Evolutionary conservation across 441 rosid species (phyloP), one percentile per base, ranked within the genome.

Genomic region (Adansonia rubrostipa): DNA sequence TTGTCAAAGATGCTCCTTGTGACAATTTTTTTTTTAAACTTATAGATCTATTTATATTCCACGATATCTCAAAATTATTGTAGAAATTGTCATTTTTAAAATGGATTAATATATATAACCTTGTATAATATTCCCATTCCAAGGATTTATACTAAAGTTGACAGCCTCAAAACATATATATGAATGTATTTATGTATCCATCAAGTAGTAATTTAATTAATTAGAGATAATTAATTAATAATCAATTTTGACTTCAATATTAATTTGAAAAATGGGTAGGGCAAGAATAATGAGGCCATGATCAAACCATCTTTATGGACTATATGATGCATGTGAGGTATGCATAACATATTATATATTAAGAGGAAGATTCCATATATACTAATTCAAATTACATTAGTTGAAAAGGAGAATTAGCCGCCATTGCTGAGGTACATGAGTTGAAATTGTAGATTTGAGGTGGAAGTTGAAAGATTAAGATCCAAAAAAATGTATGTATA

Each of bases 241-340:
- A 70, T 7, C 74, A 24, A 24, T 11, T 24, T 70, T 70, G 74
- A 70, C 73, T 47, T 68, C 10, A 68, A 24, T 24, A 47, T 22
- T 24, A 70, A 69, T 69, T 11, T 15, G 57, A 70, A 5, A 11
- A 14, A 20, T 3, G 24, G 24, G 22, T 57, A 57, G 11, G 63
- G 63, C 63, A 42, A 68, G 56, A 13, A 45, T 67, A 42, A 40
- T 9, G 24, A 65, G 72, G 57, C 73, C 68, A 64, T 36, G 19
- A 62, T 28, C 8, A 11, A 7, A 69, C 42, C 73, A 22, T 19
- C 4, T 20, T 47, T 17, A 45, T 22, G 10, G 42, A 60, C 64
- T 20, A 20, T 9, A 22, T 9, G 6, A 20, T 60, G 5, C 42
- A 50, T 66, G 24, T 50, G 74, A 22, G 9, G 58, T 44, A 70